Percentiles rank a stretch among this genome's conserved stretches.
Conservation (phyloP, 768 basidiomycete species). For the Tulasnella sp. region DNA sequence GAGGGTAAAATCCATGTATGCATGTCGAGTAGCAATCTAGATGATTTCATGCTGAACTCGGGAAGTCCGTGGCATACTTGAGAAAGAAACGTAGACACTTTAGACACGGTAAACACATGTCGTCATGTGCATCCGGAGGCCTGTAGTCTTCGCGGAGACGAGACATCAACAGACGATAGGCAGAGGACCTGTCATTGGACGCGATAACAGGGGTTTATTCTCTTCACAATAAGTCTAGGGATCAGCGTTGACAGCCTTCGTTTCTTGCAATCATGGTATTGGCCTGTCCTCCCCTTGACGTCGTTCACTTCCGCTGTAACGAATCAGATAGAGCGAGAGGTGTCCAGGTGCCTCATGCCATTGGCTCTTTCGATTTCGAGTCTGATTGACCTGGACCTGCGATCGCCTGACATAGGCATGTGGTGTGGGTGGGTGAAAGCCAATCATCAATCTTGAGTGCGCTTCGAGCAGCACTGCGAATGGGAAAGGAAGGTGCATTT, state of each 20-base stretch:
- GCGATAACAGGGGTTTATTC: background rate
- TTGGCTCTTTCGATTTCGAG: background rate
- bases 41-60: background rate
- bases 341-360: background rate
- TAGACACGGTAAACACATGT: background rate
- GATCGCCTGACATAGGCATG: too few relatives aligned
- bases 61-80: background rate
- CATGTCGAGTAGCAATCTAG: background rate
- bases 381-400: too few relatives aligned
- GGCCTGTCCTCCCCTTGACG: background rate
- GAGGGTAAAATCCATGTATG: too few relatives aligned
- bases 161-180: background rate
- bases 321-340: background rate
- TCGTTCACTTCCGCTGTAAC: background rate
- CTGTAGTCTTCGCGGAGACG: background rate
- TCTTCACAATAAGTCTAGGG: background rate
- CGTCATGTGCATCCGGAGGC: background rate
- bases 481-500: too few relatives aligned
- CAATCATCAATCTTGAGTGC: too few relatives aligned
- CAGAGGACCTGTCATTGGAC: background rate
- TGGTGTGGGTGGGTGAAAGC: too few relatives aligned
- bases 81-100: background rate
- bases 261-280: background rate
- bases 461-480: too few relatives aligned
- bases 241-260: background rate